Base-by-base conservation (phyloP, 108 stramenopile species). In the Tribonema minus region DNA sequence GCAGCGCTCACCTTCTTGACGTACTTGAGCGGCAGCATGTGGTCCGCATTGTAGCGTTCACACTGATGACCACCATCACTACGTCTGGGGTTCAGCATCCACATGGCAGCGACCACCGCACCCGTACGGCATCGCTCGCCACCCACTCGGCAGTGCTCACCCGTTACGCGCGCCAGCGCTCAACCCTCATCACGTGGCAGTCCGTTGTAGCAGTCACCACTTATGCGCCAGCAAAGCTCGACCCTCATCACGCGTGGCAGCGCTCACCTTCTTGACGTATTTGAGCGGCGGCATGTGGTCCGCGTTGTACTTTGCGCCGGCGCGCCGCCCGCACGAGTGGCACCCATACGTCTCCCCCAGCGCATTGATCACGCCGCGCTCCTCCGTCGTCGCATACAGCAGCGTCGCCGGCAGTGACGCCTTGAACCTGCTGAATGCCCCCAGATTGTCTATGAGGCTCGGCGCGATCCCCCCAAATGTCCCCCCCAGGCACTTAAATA, bases 201-300 rank as follows among this genome's bases (percentile, higher is more conserved):
- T n/a, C n/a, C n/a, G n/a, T n/a, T n/a, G n/a, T n/a, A n/a, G n/a
- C n/a, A n/a, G n/a, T n/a, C n/a, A n/a, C n/a, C n/a, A n/a, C n/a
- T n/a, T n/a, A n/a, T n/a, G n/a, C n/a, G n/a, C n/a, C n/a, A n/a
- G n/a, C n/a, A n/a, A n/a, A n/a, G n/a, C n/a, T n/a, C n/a, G n/a
- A n/a, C n/a, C n/a, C n/a, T n/a, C n/a, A n/a, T n/a, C n/a, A n/a
- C n/a, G n/a, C n/a, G n/a, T n/a, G n/a, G n/a, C n/a, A n/a, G n/a
- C n/a, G n/a, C 74, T 64, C 65, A 76, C 75, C 65, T 62, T 61
- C 54, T 68, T 77, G 3, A 77, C 76, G 0, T 54, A 67, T 46
- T 77, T 77, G 35, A 68, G 54, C 3, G 76, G 76, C 0, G 76
- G 76, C 76, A 77, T 77, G 67, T 77, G 76, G 67, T 77, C 76